Evolutionary conservation across 176 grass and related monocot species (phyloP).

Genomic region (Echinochloa phyllopogon): DNA sequence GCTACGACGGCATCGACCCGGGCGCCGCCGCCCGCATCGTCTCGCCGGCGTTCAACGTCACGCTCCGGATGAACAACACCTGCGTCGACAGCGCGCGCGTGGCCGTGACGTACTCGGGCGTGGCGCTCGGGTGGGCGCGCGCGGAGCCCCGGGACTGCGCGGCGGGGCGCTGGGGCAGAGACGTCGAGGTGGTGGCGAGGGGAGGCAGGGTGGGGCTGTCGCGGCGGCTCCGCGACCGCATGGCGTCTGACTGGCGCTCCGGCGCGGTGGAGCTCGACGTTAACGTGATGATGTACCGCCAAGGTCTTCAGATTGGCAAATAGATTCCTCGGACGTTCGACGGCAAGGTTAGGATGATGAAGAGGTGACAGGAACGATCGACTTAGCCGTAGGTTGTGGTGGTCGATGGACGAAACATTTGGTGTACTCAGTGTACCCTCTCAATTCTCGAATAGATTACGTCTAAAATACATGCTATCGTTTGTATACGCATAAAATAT

Average conservation of each 20-base stretch:
- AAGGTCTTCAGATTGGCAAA: neutral
- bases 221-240: constrained; percentile 9
- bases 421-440: neutral
- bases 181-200: neutral
- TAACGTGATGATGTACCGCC: neutral
- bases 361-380: no score
- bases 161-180: neutral
- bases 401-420: no score
- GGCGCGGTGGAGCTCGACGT: constrained; percentile 19
- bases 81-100: constrained; percentile 20
- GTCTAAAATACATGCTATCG: no score
- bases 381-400: no score
- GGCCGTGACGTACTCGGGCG: constrained; percentile 23
- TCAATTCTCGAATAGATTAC: no score
- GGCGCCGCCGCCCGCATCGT: constrained; percentile 8
- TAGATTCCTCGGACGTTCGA: neutral
- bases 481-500: no score
- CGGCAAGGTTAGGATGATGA: neutral
- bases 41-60: constrained; percentile 37
- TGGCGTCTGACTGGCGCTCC: constrained; percentile 14
- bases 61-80: constrained; percentile 1
- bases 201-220: constrained; percentile 39
- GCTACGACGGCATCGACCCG: constrained; percentile 35
- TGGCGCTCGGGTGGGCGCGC: constrained; percentile 33
- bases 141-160: constrained; percentile 20